Evolutionary conservation across 164 flowering plant genomes (phyloP).

Genomic region (Malania oleifera): DNA sequence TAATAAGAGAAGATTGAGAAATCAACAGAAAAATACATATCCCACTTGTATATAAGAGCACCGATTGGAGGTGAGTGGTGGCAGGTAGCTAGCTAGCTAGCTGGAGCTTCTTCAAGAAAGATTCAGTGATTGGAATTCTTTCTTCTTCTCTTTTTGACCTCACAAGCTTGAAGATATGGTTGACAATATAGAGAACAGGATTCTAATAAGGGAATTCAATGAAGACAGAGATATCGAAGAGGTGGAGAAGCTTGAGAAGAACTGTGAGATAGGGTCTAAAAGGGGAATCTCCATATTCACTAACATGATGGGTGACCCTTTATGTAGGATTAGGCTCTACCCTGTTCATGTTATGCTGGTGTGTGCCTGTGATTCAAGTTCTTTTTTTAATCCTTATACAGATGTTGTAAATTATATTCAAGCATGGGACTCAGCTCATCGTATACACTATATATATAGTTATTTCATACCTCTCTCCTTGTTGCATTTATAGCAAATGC

Average conservation of each 20-base stretch:
- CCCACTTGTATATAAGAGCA: not conserved
- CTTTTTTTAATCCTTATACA: too few species aligned
- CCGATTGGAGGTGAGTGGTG: slow-evolving; percentile 2
- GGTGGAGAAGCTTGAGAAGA: slow-evolving; percentile 48
- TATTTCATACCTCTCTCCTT: not conserved
- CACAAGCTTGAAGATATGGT: slow-evolving; percentile 16
- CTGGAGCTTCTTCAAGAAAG: slow-evolving; percentile 13
- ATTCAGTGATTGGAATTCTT: not conserved
- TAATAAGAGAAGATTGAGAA: too few species aligned
- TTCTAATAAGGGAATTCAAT: slow-evolving; percentile 40
- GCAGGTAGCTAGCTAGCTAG: slow-evolving; percentile 8
- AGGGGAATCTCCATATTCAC: slow-evolving; percentile 37
- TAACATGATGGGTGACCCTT: slow-evolving; percentile 47
- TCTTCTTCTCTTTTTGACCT: slow-evolving; percentile 3
- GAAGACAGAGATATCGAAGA: slow-evolving; percentile 39
- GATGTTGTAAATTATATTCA: too few species aligned
- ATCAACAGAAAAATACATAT: too few species aligned
- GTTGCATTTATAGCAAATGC: not conserved
- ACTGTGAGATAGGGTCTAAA: slow-evolving; percentile 35
- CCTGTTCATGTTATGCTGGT: slow-evolving; percentile 47
- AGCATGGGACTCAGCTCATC: not conserved
- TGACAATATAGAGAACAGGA: slow-evolving; percentile 14
- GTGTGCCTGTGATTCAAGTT: slow-evolving; percentile 14
- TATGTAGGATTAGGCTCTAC: slow-evolving; percentile 48
- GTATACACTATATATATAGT: not conserved